phyloP scores from a whole-genome alignment of 371 early-diverging fungal genomes.

The Thermomucor indicae-seudaticae region DNA sequence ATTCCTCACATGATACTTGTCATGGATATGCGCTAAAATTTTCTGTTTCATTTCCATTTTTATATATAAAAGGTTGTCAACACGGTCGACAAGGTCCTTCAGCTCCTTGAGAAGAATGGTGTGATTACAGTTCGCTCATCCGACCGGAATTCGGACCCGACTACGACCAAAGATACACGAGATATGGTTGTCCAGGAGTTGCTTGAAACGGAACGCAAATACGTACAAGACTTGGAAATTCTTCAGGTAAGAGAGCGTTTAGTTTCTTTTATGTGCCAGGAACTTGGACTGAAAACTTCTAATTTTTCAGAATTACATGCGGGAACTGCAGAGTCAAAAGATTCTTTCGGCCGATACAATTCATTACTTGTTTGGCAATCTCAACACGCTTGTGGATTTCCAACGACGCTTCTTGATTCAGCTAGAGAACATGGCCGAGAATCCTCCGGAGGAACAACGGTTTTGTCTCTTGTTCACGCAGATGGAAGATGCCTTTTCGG shows the following conservation, averaged over 20 bases:
- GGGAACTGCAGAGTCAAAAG: slow-evolving; percentile 52
- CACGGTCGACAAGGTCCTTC: slow-evolving; percentile 65
- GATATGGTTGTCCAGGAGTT: slow-evolving; percentile 86
- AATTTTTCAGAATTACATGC: slow-evolving; percentile 48
- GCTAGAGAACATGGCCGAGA: slow-evolving; percentile 81
- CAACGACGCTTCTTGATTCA: slow-evolving; percentile 92
- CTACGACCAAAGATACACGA: slow-evolving; percentile 73
- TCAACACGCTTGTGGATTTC: slow-evolving; percentile 91
- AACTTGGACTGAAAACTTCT: neutral
- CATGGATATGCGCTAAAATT: neutral
- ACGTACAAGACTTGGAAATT: slow-evolving; percentile 86
- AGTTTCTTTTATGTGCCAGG: neutral
- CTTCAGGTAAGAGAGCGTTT: slow-evolving; percentile 53
- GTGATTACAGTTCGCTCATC: slow-evolving; percentile 48
- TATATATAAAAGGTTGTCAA: slow-evolving; percentile 48
- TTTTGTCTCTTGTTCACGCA: slow-evolving; percentile 78
- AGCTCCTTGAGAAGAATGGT: slow-evolving; percentile 63
- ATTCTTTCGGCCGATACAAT: slow-evolving; percentile 70
- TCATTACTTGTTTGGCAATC: slow-evolving; percentile 86
- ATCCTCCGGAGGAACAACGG: slow-evolving; percentile 77
- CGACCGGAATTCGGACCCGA: slow-evolving; percentile 47
- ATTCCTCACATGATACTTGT: neutral
- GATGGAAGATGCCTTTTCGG: slow-evolving; percentile 83
- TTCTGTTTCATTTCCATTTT: neutral
- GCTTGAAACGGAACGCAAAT: slow-evolving; percentile 90